Conservation (phyloP, 2,329 filamentous ascomycete species). For the Pyrenophora teres region DNA sequence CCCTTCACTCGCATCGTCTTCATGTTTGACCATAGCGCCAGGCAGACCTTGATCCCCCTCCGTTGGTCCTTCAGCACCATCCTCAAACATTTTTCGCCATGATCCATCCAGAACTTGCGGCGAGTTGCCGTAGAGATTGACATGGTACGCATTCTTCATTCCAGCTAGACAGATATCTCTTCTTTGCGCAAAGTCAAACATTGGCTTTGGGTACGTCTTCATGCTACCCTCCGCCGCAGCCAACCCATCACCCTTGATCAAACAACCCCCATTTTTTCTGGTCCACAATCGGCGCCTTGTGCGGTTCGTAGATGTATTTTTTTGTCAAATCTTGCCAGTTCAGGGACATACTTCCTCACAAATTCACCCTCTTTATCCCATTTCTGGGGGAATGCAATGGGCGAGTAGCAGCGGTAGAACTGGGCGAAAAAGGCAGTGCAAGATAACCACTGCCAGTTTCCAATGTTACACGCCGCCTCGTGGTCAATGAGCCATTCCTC, state of each 20-base stretch:
- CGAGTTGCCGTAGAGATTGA: conserved; percentile 68
- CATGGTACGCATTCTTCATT: conserved; percentile 72
- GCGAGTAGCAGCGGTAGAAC: conserved; percentile 72
- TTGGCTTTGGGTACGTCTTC: conserved; percentile 69
- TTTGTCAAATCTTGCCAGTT: conserved; percentile 63
- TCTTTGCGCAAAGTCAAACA: conserved; percentile 73
- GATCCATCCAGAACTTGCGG: conserved; percentile 64
- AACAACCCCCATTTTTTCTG: conserved; percentile 71
- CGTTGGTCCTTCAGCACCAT: conserved; percentile 53
- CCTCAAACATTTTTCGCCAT: conserved; percentile 57
- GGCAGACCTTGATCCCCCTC: conserved; percentile 47
- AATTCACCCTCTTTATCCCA: conserved; percentile 73
- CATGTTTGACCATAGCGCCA: conserved; percentile 45
- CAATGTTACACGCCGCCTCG: conserved; percentile 72
- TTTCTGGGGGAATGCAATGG: conserved; percentile 73
- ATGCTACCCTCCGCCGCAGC: conserved; percentile 50
- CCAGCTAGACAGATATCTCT: conserved; percentile 66
- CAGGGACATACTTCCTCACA: conserved; percentile 69
- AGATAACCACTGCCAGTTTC: conserved; percentile 79
- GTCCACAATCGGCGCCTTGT: conserved; percentile 71
- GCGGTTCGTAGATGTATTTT: conserved; percentile 83
- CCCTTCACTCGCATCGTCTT: conserved; percentile 23
- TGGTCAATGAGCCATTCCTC: conserved; percentile 77
- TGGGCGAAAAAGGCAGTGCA: conserved; percentile 77
- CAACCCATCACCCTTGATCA: conserved; percentile 56